These are phyloP conservation scores for Quillaja saponaria DNA, from an alignment of 306 rosid species.

Conservation along the genomic window DNA sequence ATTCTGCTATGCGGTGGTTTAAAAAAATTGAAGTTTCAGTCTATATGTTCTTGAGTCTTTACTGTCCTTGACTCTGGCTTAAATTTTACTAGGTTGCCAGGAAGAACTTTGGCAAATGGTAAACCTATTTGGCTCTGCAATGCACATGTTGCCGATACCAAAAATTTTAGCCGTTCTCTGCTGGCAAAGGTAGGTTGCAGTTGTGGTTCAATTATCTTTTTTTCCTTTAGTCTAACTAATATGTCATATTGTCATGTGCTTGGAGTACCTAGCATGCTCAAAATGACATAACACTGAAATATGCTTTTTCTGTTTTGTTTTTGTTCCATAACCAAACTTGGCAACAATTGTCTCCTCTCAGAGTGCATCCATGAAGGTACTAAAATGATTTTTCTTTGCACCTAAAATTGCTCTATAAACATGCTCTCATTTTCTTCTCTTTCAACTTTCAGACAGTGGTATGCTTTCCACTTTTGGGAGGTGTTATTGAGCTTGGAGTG, in stretches of 20 bases:
- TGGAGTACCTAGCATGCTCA: conserved; percentile 5
- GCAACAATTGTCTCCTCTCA: conserved; percentile 42
- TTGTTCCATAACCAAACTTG: conserved; percentile 36
- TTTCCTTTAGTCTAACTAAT: conserved; percentile 9
- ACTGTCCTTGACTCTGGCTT: conserved; percentile 22
- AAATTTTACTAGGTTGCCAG: conserved; percentile 58
- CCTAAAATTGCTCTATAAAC: neutral
- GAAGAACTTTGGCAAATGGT: conserved; percentile 59
- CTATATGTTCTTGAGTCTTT: neutral
- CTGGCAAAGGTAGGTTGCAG: conserved; percentile 69
- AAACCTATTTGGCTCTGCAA: conserved; percentile 67
- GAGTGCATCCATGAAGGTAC: conserved; percentile 89
- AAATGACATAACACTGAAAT: conserved; percentile 27
- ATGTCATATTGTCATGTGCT: neutral
- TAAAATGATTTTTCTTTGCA: neutral
- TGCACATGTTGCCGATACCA: conserved; percentile 63
- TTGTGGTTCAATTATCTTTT: conserved; percentile 17
- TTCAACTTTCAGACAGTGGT: conserved; percentile 65
- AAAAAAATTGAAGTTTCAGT: too few species aligned
- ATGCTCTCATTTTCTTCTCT: conserved; percentile 19
- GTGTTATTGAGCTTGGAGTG: conserved; percentile 76
- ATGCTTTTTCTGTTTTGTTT: conserved; percentile 40
- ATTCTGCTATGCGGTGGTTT: neutral
- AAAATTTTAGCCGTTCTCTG: conserved; percentile 62
- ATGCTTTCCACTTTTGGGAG: conserved; percentile 79